A percentile compares a stretch with the other conserved stretches of the same genome.
Conservation (phyloP, 1,284 basidiomycete genomes). For the Cryptococcus sp. region DNA sequence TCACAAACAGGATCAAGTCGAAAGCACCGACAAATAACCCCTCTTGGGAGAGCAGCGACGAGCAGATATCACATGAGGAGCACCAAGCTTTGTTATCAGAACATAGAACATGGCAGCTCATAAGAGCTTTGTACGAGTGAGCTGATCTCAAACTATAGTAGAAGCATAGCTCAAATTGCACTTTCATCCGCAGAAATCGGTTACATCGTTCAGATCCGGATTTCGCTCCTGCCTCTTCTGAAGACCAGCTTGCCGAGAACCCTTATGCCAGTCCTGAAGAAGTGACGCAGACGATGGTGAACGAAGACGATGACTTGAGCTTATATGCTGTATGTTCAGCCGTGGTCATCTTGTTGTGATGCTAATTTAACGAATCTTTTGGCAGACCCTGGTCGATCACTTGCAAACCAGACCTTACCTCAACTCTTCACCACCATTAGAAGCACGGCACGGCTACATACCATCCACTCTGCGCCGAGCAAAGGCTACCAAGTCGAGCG, state of each 20-base stretch:
- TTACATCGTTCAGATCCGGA: conserved; percentile 32
- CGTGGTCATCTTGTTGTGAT: not conserved
- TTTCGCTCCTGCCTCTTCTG: conserved; percentile 33
- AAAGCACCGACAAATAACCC: conserved; percentile 17
- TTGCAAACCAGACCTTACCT: conserved; percentile 44
- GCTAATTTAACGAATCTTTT: not conserved
- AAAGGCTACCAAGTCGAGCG: conserved; percentile 27
- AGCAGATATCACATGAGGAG: conserved; percentile 36
- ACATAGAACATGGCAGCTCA: conserved; percentile 49
- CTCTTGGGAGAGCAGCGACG: conserved; percentile 24
- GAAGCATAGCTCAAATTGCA: not conserved
- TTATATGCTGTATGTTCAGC: conserved; percentile 37
- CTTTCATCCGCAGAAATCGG: conserved; percentile 31
- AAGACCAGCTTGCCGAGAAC: conserved; percentile 29
- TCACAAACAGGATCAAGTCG: conserved; percentile 18
- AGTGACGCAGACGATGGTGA: conserved; percentile 43
- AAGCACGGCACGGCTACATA: conserved; percentile 48
- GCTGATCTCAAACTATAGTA: conserved; percentile 5
- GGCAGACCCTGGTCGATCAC: conserved; percentile 44
- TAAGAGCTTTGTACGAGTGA: conserved; percentile 45
- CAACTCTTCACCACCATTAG: conserved; percentile 40
- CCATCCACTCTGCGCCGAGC: conserved; percentile 43
- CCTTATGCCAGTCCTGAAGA: conserved; percentile 48
- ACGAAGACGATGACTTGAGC: conserved; percentile 44
- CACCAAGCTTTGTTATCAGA: conserved; percentile 41